These are phyloP conservation scores for Globisporangium yorkense DNA, from an alignment of 352 stramenopile species.

Conservation along the genomic window DNA sequence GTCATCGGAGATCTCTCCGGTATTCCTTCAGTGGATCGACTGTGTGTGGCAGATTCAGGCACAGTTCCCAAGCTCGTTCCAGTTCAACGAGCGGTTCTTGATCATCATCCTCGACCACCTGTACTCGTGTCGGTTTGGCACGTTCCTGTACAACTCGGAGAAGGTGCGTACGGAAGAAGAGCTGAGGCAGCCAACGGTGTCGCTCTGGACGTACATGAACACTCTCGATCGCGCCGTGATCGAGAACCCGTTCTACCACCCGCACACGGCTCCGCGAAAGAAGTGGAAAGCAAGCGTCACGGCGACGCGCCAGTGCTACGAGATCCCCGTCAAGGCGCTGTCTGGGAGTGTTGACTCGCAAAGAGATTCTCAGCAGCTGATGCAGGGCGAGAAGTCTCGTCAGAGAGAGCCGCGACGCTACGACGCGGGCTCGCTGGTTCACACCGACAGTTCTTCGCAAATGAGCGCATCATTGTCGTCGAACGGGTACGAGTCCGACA, in stretches of 20 bases:
- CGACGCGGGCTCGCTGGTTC: conserved; percentile 19
- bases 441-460: conserved; percentile 21
- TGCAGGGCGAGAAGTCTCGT: background rate
- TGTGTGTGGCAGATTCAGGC: conserved; percentile 78
- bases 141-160: conserved; percentile 96
- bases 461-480: conserved; percentile 19
- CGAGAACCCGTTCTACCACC: conserved; percentile 69
- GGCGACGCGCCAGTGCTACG: conserved; percentile 52
- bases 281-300: conserved; percentile 53
- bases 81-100: conserved; percentile 83
- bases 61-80: conserved; percentile 77
- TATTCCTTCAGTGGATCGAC: conserved; percentile 94
- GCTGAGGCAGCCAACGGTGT: conserved; percentile 44
- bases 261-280: conserved; percentile 31
- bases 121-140: conserved; percentile 85
- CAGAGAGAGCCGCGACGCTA: conserved; percentile 1
- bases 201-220: conserved; percentile 73
- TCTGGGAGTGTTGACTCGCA: background rate
- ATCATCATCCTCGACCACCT: conserved; percentile 79
- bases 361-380: background rate
- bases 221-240: conserved; percentile 57
- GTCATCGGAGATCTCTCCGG: conserved; percentile 94
- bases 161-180: conserved; percentile 52
- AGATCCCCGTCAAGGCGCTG: conserved; percentile 18
- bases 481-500: conserved; percentile 26